These are phyloP conservation scores for Sugiyamaella americana DNA, from an alignment of 805 yeast species.

Conservation along the genomic window DNA sequence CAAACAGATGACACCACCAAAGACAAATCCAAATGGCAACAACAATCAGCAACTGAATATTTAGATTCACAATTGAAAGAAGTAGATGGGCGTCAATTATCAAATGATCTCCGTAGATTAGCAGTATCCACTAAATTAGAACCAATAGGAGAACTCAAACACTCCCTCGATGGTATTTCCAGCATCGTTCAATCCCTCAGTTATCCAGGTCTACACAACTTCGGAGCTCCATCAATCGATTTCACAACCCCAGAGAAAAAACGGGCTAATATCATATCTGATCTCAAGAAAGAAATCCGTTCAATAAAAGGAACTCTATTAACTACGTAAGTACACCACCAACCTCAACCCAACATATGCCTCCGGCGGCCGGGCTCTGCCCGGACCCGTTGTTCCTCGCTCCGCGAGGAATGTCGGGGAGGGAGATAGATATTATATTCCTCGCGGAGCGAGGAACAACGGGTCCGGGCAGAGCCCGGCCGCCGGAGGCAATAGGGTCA, in stretches of 20 bases:
- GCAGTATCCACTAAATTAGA: constrained; percentile 1
- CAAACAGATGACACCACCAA: constrained; percentile 20
- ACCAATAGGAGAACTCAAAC: constrained; percentile 9
- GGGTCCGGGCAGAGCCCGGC: too few species aligned
- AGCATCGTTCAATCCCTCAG: constrained; percentile 9
- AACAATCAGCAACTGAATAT: constrained; percentile 1
- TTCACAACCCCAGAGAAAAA: neutral
- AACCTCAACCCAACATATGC: too few species aligned
- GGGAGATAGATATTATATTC: too few species aligned
- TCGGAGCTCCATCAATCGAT: neutral
- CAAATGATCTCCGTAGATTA: constrained; percentile 5
- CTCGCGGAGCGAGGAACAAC: too few species aligned
- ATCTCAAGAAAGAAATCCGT: constrained; percentile 22
- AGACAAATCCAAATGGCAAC: neutral
- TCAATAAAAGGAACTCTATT: constrained; percentile 23
- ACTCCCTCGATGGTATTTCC: constrained; percentile 13
- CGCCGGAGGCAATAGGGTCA: too few species aligned
- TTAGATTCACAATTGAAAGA: neutral
- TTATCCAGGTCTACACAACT: constrained; percentile 5
- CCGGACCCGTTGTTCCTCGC: too few species aligned
- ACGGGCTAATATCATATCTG: constrained; percentile 8
- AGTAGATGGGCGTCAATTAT: constrained; percentile 1
- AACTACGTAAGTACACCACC: constrained; percentile 11
- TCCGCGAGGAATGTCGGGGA: too few species aligned
- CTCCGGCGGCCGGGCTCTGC: too few species aligned